Percentiles rank a stretch among this genome's conserved stretches.
Conservation (phyloP, 257 asterid genomes). For the Forsythia suspensa region DNA sequence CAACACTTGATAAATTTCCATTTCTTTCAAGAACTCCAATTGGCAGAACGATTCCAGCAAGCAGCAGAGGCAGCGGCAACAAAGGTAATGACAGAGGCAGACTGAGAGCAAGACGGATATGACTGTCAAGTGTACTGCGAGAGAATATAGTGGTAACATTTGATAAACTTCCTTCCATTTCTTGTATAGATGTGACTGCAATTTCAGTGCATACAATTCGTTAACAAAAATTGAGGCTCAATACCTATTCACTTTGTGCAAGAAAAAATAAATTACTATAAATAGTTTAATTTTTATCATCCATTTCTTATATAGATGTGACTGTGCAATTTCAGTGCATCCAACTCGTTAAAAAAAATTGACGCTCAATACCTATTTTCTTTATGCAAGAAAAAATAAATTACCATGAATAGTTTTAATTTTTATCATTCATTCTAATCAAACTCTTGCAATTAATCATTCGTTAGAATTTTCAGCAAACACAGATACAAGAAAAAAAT, state of each 20-base stretch:
- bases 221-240: no score
- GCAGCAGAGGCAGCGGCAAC: not conserved
- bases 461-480: not conserved
- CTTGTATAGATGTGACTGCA: not conserved
- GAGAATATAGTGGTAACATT: not conserved
- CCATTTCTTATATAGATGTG: not conserved
- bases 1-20: conserved; percentile 9
- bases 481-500: no score
- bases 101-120: not conserved
- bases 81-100: not conserved
- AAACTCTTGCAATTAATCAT: not conserved
- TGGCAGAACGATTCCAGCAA: not conserved
- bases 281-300: no score
- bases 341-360: not conserved
- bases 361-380: no score
- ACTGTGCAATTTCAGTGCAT: not conserved
- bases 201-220: no score
- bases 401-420: not conserved
- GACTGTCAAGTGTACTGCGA: not conserved
- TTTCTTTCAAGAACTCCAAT: not conserved
- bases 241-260: no score
- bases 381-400: not conserved
- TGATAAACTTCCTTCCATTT: not conserved
- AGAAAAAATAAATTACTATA: no score
- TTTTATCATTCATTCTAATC: not conserved